Evolutionary conservation across 225 moss, liverwort and hornwort genomes (phyloP).

Genomic region (Asterella californica): DNA sequence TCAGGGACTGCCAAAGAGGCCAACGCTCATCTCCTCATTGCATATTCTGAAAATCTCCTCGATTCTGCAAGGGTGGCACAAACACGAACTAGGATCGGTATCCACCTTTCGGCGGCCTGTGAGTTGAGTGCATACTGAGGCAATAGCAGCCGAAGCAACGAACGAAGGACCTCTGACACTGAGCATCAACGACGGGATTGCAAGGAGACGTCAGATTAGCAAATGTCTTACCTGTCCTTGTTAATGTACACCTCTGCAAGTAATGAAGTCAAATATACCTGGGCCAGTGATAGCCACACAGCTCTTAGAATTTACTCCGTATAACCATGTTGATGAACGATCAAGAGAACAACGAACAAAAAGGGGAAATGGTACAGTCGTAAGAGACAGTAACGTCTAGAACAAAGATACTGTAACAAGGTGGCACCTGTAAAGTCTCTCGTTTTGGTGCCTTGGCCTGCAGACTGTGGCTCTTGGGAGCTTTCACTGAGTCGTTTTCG

Average conservation of each 20-base stretch:
- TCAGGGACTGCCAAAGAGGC: neutral
- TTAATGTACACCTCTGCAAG: slow-evolving; percentile 75
- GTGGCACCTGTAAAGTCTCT: slow-evolving; percentile 73
- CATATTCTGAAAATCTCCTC: slow-evolving; percentile 9
- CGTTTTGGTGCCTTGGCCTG: slow-evolving; percentile 39
- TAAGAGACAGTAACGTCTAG: neutral
- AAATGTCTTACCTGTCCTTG: slow-evolving; percentile 57
- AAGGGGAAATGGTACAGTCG: slow-evolving; percentile 23
- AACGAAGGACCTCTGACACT: neutral
- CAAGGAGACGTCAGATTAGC: neutral
- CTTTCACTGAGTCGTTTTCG: neutral
- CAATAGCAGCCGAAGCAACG: neutral
- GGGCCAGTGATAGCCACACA: slow-evolving; percentile 1
- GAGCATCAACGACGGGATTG: neutral
- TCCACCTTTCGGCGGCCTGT: neutral
- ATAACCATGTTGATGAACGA: slow-evolving; percentile 18
- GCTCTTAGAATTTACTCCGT: slow-evolving; percentile 48
- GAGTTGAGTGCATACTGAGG: neutral
- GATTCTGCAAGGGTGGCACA: neutral
- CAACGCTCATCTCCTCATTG: slow-evolving; percentile 18
- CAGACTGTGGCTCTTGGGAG: slow-evolving; percentile 23
- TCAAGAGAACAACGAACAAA: slow-evolving; percentile 29
- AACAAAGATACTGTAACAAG: neutral
- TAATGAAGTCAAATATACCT: slow-evolving; percentile 85
- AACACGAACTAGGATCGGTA: neutral